Evolutionary conservation across 208 protist species (phyloP), one percentile per base, ranked within the genome.

Genomic region (Acanthamoeba sp.): DNA sequence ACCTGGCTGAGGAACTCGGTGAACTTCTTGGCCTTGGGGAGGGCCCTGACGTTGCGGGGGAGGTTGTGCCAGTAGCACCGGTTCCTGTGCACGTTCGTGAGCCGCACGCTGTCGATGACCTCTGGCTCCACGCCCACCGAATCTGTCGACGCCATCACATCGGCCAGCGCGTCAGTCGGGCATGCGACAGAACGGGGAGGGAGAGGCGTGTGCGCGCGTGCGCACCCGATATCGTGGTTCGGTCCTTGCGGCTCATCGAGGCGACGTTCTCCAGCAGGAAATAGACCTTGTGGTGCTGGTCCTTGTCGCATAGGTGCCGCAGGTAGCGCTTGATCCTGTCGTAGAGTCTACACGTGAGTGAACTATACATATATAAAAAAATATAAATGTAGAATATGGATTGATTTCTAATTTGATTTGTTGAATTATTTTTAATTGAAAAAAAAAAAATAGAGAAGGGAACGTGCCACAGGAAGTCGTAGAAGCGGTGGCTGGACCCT

Each of bases 11-110:
- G 85, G 1, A 45, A 6, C 27, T 91, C 85, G 27, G 10, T 5
- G 57, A 91, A 91, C 9, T 69, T 64, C 7, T 6, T 52, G 36
- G 32, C 85, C 7, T 16, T 27, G n/a, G 27, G 27, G 38, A 91
- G 62, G 24, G 57, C 24, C 3, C 71, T 64, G 42, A 91, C 24
- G 62, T 71, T 84, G 42, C 32, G 38, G 14, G 55, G 48, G n/a
- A 91, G 16, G n/a, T 91, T 91, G 85, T 91, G 85, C 85, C 85
- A 91, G n/a, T 91, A 91, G 29, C n/a, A 48, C 18, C 85, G 85
- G 9, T 91, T 45, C 22, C 85, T 0, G n/a, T n/a, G 22, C 20
- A 91, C 85, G 9, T 50, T 42, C 22, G 52, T 48, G 22, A 45
- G 7, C 22, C 45, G 24, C 16, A 1, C 6, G 24, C 85, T 91